These are phyloP conservation scores for Coccinonectria pachysandricola DNA, from an alignment of 2,329 filamentous ascomycete genomes.

Conservation along the genomic window DNA sequence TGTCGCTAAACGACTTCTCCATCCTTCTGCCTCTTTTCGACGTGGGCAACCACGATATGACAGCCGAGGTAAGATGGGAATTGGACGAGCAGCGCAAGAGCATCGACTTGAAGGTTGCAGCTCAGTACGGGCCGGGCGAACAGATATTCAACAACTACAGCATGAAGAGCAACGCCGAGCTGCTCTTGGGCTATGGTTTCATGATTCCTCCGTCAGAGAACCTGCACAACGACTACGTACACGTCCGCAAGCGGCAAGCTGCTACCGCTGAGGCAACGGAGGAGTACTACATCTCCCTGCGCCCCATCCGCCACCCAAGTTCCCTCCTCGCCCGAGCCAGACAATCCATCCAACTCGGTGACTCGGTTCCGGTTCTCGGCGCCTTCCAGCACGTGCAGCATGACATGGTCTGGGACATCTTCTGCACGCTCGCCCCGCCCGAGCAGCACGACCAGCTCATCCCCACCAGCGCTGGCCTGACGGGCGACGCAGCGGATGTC, in stretches of 20 bases:
- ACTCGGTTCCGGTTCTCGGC: constrained; percentile 19
- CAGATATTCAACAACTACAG: constrained; percentile 65
- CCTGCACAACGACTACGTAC: constrained; percentile 51
- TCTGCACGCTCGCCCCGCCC: constrained; percentile 27
- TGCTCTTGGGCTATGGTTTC: constrained; percentile 55
- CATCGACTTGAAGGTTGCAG: constrained; percentile 34
- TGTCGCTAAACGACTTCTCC: constrained; percentile 48
- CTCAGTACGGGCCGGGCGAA: constrained; percentile 37
- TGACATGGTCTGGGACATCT: constrained; percentile 41
- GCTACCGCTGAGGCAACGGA: constrained; percentile 14
- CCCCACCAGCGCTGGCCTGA: constrained; percentile 8
- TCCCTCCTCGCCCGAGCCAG: constrained; percentile 36
- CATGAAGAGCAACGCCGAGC: constrained; percentile 61
- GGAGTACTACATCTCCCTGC: constrained; percentile 44
- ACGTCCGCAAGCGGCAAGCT: constrained; percentile 37
- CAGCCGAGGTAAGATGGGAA: constrained; percentile 50
- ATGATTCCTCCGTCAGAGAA: constrained; percentile 35
- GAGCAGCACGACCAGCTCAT: constrained; percentile 21
- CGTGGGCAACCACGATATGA: constrained; percentile 59
- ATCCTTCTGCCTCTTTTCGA: constrained; percentile 62
- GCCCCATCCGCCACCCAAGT: constrained; percentile 35
- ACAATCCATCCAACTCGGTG: constrained; percentile 23
- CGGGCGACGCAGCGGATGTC: constrained; percentile 19
- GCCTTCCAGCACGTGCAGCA: constrained; percentile 43
- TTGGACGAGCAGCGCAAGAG: constrained; percentile 27